Evolutionary conservation across 257 asterid genomes (phyloP).

Genomic region (Solanum pinnatisectum): DNA sequence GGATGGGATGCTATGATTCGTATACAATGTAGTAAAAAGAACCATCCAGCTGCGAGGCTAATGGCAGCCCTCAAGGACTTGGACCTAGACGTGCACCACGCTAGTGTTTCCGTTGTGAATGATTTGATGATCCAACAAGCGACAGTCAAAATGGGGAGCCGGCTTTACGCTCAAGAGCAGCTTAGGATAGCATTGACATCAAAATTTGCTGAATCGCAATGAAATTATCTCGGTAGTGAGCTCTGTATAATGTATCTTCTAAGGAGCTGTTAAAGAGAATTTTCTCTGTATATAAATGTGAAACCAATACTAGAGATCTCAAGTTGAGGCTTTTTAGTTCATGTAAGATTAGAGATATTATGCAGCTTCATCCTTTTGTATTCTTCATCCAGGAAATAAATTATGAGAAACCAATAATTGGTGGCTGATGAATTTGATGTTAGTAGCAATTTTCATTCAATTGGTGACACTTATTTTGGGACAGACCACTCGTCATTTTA

Average conservation of each 20-base stretch:
- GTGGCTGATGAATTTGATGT: background rate
- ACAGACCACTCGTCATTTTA: background rate
- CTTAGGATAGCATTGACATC: conserved; percentile 57
- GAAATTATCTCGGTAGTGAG: conserved; percentile 3
- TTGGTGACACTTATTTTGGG: background rate
- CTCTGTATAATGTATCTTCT: background rate
- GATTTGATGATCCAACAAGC: conserved; percentile 84
- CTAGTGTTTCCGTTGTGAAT: conserved; percentile 66
- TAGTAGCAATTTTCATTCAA: background rate
- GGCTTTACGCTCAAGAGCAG: conserved; percentile 54
- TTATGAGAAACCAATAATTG: background rate
- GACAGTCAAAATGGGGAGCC: conserved; percentile 72
- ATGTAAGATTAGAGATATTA: background rate
- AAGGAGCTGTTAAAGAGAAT: background rate
- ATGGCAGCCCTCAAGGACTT: conserved; percentile 65
- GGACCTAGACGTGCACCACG: conserved; percentile 65
- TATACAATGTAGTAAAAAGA: conserved; percentile 54
- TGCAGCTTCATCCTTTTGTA: background rate
- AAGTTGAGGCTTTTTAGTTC: background rate
- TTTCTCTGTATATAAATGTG: conserved; percentile 1
- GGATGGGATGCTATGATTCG: conserved; percentile 73
- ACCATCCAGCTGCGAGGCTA: conserved; percentile 79
- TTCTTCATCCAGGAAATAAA: background rate
- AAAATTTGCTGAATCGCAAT: conserved; percentile 32
- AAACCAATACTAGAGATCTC: background rate